Conservation (phyloP, 1,139 yeast species). For the Candida sanyaensis region DNA sequence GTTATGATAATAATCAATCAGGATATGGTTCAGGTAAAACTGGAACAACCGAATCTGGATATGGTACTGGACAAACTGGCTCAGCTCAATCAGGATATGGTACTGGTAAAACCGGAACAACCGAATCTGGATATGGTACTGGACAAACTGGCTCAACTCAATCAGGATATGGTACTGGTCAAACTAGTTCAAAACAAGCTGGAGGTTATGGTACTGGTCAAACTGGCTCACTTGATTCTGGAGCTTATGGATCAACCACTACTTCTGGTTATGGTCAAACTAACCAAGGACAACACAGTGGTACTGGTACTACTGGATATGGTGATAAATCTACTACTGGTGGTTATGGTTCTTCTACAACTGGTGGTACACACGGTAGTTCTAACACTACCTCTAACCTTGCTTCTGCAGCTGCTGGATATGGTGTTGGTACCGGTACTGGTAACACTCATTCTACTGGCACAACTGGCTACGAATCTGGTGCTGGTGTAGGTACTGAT, state of each 20-base stretch:
- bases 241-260: conserved; percentile 1
- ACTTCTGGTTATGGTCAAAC: neutral
- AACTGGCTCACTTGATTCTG: neutral
- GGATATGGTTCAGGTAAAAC: conserved; percentile 5
- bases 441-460: neutral
- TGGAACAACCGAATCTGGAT: conserved; percentile 1
- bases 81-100: conserved; percentile 3
- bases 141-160: conserved; percentile 1
- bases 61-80: conserved; percentile 1
- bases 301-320: conserved; percentile 3
- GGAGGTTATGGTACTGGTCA: neutral
- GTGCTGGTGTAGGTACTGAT: neutral
- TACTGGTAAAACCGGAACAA: conserved; percentile 1
- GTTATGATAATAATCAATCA: neutral
- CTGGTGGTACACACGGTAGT: conserved; percentile 2
- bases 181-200: neutral
- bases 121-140: conserved; percentile 1
- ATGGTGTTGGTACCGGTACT: conserved; percentile 12
- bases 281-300: neutral
- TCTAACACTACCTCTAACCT: too few species aligned
- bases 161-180: conserved; percentile 4
- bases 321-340: conserved; percentile 10
- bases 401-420: conserved; percentile 3
- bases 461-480: neutral
- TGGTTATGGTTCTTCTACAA: conserved; percentile 3